Base-by-base conservation (phyloP, 768 basidiomycete species). In the Mycena latifolia region DNA sequence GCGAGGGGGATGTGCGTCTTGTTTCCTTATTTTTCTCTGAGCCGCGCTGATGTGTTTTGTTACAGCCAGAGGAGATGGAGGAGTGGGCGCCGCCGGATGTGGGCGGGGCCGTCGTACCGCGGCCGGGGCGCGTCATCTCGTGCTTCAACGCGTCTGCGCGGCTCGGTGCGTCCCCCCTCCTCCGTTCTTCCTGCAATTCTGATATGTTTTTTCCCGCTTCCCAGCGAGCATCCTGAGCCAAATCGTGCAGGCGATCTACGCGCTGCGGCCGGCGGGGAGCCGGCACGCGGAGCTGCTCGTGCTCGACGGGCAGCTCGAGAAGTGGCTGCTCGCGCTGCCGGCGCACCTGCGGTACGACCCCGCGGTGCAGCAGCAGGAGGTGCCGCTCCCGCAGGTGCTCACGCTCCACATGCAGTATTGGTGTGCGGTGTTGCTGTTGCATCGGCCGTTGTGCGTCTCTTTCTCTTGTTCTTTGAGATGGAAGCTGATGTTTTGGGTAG, bases 361-460 rank as follows among this genome's bases (percentile, higher is more conserved):
- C 27, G 84, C 65, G 15, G 57, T 58, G 63, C 6, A 35, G 48
- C 22, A 48, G 35, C 14, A 5, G 37, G 68, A 63, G 27, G 69
- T 81, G 22, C 86, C 86, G 8, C 84, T 84, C 2, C 91, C 92
- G 5, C 89, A 92, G 69, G 78, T 92, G 27, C 77, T 94, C 61
- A 91, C 90, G 43, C 78, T 94, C 54, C 92, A 94, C 73, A 91
- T 94, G 92, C 90, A 92, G 72, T 94, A 93, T 72, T 94, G 93
- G 93, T 92, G 91, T 73, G 86, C 91, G 14, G 87, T 89, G 25
- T 74, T 94, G 33, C 73, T 94, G 29, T 77, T 94, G 54, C 92
- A 94, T 75, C 86, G 92, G 20, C 92, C 92, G 14, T 93, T 93
- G 92, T 93, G 75, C 79, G 91, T 81, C 1, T 15, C 12, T 29